Base-by-base conservation (phyloP, 345 rosid species). In the Viola odorata region DNA sequence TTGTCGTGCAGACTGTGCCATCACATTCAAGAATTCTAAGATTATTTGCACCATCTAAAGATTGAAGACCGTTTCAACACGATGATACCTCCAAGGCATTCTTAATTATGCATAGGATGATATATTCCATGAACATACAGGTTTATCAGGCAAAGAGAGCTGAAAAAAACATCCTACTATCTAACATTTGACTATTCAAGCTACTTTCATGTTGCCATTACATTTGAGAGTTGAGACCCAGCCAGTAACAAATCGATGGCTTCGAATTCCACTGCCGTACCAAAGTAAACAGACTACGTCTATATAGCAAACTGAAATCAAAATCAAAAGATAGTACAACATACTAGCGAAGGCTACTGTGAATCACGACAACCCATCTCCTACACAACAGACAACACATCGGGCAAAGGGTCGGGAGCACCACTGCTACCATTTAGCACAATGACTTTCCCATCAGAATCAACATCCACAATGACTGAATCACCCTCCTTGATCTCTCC, bases 401-500 rank as follows among this genome's bases (percentile, higher is more conserved):
- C 95, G 0, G 85, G 80, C 66, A 85, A 39, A 41, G 86, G 39
- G 37, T 89, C 91, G 0, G 97, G 74, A 63, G 86, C 58, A 12
- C 89, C 92, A 37, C 78, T 86, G 74, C 78, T 82, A 37, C 99
- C 91, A 48, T 79, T 86, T 45, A 95, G 91, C 64, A 95, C 99
- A 0, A 86, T 81, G 41, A 95, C 95, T 16, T 79, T 85, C 10
- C 97, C 99, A 41, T 88, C 85, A 0, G 81, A 77, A 66, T 91
- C 89, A 0, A 91, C 95, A 69, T 94, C 99, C 6, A 88, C 91
- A 0, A 94, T 94, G 8, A 91, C 97, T 0, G 91, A 91, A 64
- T 91, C 96, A 6, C 99, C 96, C 48, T 91, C 95, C 60, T 86
- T 95, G 67, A 95, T 95, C 62, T 91, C 97, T 64, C 95, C 75